A percentile compares a stretch with the other conserved stretches of the same genome.
Conservation (phyloP, 192 early-diverging fungal genomes). For the Dimargaris xerosporica region DNA sequence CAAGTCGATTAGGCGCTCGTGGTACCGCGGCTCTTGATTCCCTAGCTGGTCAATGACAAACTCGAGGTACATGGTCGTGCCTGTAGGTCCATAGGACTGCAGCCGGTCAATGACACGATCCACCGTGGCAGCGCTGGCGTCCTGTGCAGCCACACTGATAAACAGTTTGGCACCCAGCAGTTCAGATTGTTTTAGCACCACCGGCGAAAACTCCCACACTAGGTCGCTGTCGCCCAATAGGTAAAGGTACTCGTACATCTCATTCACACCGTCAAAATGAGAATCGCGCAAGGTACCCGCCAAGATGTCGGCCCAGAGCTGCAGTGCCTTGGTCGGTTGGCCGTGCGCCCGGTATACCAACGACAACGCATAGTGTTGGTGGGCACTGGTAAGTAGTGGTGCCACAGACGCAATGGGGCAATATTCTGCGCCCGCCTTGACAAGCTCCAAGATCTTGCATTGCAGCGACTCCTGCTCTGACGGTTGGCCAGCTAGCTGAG, state of each 20-base stretch:
- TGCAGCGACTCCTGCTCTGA: too few relatives aligned
- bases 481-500: neutral
- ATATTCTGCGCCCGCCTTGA: neutral
- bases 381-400: neutral
- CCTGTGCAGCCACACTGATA: neutral
- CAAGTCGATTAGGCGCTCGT: neutral
- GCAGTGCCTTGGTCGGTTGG: neutral
- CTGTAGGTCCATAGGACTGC: neutral
- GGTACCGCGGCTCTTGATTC: neutral
- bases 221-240: neutral
- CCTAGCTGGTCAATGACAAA: neutral
- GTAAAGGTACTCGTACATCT: neutral
- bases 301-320: neutral
- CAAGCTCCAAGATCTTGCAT: neutral
- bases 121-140: neutral
- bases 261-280: neutral
- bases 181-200: neutral
- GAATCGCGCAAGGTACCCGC: neutral
- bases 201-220: neutral
- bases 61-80: conserved; percentile 1
- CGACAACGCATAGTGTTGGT: neutral
- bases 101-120: neutral
- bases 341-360: conserved; percentile 3
- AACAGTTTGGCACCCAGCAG: neutral
- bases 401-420: neutral